Percentiles rank a stretch among this genome's conserved stretches.
These are phyloP conservation scores for Blastomyces gilchristii DNA, from an alignment of 2,329 filamentous ascomycete genomes.

Conservation along the genomic window DNA sequence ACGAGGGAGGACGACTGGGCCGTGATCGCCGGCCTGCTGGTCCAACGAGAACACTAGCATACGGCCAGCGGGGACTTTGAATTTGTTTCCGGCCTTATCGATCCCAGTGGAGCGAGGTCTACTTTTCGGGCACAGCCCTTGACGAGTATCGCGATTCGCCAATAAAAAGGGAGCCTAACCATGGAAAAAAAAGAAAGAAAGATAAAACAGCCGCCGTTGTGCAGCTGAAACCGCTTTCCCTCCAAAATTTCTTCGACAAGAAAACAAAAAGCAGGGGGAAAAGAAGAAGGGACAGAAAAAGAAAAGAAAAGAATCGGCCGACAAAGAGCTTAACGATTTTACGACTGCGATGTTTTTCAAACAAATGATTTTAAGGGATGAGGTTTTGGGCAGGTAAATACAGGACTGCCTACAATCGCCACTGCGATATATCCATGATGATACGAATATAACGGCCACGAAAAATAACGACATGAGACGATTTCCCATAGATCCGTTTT, in stretches of 20 bases:
- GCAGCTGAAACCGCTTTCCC: neutral
- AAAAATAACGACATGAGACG: conserved; percentile 11
- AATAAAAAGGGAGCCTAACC: neutral
- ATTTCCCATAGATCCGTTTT: conserved; percentile 11
- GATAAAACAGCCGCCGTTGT: neutral
- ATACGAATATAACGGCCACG: neutral
- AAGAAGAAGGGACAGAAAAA: neutral
- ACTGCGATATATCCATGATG: neutral
- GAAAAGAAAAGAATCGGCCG: neutral
- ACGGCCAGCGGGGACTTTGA: conserved; percentile 16
- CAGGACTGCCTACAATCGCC: conserved; percentile 5
- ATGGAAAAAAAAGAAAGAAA: neutral
- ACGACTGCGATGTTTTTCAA: neutral
- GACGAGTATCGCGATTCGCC: conserved; percentile 2
- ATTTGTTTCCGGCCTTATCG: neutral
- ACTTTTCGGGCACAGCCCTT: neutral
- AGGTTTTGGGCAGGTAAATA: neutral
- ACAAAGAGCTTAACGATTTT: neutral
- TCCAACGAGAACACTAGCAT: conserved; percentile 21
- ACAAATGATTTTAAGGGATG: neutral
- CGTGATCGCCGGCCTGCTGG: conserved; percentile 17
- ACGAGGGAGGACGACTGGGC: conserved; percentile 19
- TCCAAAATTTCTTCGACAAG: neutral
- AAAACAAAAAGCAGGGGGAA: neutral
- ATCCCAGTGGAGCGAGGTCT: neutral